phyloP scores from a whole-genome alignment of 345 rosid genomes.

The Pistacia vera region DNA sequence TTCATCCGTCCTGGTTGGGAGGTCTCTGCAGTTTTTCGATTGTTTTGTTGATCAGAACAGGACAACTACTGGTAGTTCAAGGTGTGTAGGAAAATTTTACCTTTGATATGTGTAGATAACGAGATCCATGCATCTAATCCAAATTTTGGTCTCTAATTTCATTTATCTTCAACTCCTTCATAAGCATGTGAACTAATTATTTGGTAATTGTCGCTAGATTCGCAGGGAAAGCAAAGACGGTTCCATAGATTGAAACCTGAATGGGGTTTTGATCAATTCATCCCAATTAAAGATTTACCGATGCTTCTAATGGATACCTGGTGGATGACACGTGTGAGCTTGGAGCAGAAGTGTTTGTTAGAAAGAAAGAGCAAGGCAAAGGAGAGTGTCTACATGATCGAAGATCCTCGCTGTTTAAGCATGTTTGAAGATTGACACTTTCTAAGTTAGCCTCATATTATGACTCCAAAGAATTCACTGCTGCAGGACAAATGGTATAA shows the following conservation, averaged over 20 bases:
- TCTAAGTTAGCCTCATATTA: conserved; percentile 14
- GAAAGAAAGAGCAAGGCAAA: conserved; percentile 36
- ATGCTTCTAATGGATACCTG: conserved; percentile 39
- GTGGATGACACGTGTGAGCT: conserved; percentile 39
- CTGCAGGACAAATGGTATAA: conserved; percentile 43
- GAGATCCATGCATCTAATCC: too few species aligned
- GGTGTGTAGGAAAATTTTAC: conserved; percentile 20
- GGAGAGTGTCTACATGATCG: conserved; percentile 38
- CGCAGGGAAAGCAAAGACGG: conserved; percentile 31
- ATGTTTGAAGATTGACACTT: conserved; percentile 40
- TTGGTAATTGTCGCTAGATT: conserved; percentile 29
- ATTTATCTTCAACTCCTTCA: too few species aligned
- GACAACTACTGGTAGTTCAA: conserved; percentile 36
- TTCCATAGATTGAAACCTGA: conserved; percentile 39
- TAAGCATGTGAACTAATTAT: neutral
- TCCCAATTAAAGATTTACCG: conserved; percentile 24
- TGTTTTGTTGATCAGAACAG: conserved; percentile 53
- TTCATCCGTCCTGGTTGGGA: conserved; percentile 53
- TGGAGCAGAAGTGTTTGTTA: conserved; percentile 47
- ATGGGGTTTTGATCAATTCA: conserved; percentile 46
- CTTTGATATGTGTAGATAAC: too few species aligned
- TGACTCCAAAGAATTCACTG: conserved; percentile 27
- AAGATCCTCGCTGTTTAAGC: conserved; percentile 17
- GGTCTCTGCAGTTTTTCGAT: conserved; percentile 43
- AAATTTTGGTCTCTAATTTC: neutral